A percentile compares a stretch with the other conserved stretches of the same genome.
Evolutionary conservation across 805 yeast genomes (phyloP).

Genomic region (Grigorovia humatica): DNA sequence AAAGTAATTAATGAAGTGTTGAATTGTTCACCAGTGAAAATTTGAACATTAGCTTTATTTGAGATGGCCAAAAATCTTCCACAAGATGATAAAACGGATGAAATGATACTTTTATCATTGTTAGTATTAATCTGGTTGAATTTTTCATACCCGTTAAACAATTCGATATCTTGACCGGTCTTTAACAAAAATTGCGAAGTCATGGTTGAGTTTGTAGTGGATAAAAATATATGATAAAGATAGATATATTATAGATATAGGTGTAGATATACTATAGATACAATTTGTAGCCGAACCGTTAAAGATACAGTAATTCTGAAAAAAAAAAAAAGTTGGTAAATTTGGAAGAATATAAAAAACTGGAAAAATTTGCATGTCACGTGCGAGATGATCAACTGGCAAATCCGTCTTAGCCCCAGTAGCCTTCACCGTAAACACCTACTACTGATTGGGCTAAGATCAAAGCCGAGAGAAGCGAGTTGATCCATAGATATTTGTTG

Average conservation of each 20-base stretch:
- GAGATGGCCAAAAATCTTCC: conserved; percentile 28
- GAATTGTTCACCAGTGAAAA: conserved; percentile 22
- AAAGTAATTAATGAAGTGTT: conserved; percentile 13
- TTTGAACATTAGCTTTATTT: conserved; percentile 18
- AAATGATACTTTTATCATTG: conserved; percentile 13
- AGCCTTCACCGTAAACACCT: conserved; percentile 29
- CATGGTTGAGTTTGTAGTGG: conserved; percentile 11
- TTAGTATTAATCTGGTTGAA: conserved; percentile 19
- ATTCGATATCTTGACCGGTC: conserved; percentile 27
- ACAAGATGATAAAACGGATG: conserved; percentile 27
- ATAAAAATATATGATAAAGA: background rate
- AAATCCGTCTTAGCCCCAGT: conserved; percentile 8
- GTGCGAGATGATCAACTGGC: background rate
- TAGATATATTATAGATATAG: background rate
- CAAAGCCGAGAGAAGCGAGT: conserved; percentile 7
- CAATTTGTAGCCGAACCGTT: background rate
- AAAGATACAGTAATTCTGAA: background rate
- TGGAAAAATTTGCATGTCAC: background rate
- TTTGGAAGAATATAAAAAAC: background rate
- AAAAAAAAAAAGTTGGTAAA: too few relatives aligned
- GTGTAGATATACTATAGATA: background rate
- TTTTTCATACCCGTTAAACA: conserved; percentile 28
- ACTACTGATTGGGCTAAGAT: conserved; percentile 23
- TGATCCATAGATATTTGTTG: conserved; percentile 3
- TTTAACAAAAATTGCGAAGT: conserved; percentile 28